These are phyloP conservation scores for Sporisorium scitamineum DNA, from an alignment of 1,284 basidiomycete genomes.

Conservation along the genomic window DNA sequence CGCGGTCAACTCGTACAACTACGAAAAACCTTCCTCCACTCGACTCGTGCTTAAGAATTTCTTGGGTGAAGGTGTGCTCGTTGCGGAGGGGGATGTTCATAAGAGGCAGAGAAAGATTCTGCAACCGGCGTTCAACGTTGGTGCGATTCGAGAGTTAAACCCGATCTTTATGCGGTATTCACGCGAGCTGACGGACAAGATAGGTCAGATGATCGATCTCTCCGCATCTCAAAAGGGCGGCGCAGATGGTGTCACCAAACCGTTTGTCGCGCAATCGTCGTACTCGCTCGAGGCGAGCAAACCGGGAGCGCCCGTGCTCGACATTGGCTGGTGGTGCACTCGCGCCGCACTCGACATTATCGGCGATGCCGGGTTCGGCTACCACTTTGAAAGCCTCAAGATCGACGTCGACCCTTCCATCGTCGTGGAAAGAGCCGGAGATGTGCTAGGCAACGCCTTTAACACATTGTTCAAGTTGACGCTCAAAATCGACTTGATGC, in stretches of 20 bases:
- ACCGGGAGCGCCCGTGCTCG: constrained; percentile 42
- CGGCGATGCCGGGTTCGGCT: constrained; percentile 59
- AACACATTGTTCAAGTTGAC: constrained; percentile 44
- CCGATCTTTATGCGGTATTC: constrained; percentile 57
- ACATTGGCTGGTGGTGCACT: constrained; percentile 47
- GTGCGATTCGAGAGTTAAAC: constrained; percentile 56
- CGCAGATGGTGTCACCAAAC: constrained; percentile 23
- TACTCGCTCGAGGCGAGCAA: constrained; percentile 16
- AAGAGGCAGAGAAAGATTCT: constrained; percentile 61
- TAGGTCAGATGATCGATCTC: constrained; percentile 44
- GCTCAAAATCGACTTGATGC: constrained; percentile 30
- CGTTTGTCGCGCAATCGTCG: constrained; percentile 25
- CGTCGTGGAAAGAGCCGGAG: constrained; percentile 24
- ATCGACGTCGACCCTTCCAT: constrained; percentile 27
- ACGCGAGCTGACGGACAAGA: constrained; percentile 28
- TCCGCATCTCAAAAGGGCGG: constrained; percentile 4
- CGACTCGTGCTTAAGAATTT: constrained; percentile 45
- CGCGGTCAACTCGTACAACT: constrained; percentile 58
- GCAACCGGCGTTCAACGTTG: constrained; percentile 61
- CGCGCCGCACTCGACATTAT: constrained; percentile 60
- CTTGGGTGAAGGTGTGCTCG: constrained; percentile 64
- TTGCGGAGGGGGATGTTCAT: constrained; percentile 63
- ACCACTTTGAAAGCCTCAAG: constrained; percentile 51
- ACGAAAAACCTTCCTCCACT: constrained; percentile 56
- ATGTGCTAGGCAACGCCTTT: constrained; percentile 47